Evolutionary conservation across 257 asterid species (phyloP).

Genomic region (Solanum etuberosum): DNA sequence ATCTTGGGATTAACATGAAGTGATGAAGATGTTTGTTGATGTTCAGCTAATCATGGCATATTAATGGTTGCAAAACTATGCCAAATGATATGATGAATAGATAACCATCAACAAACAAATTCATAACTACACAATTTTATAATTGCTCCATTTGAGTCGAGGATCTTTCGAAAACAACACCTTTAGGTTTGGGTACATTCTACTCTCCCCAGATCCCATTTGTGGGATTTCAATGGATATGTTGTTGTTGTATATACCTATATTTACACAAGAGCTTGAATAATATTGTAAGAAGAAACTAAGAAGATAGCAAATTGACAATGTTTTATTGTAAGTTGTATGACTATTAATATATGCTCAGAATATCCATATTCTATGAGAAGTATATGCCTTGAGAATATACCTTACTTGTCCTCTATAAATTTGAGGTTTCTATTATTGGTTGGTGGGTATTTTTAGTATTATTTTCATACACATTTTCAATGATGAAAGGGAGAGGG

Average conservation of each 20-base stretch:
- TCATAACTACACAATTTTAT: not conserved
- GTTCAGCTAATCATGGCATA: not conserved
- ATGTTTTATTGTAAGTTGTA: not conserved
- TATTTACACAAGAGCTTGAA: not conserved
- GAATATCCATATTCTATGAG: not conserved
- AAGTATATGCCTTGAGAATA: not conserved
- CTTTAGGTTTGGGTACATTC: rapidly evolving
- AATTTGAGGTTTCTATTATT: not conserved
- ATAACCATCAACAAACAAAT: not conserved
- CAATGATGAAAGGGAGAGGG: not conserved
- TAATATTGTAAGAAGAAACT: not conserved
- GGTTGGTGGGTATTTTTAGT: not conserved
- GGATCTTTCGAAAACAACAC: no score
- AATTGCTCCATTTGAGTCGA: not conserved
- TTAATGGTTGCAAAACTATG: not conserved
- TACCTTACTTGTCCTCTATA: not conserved
- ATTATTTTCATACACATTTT: not conserved
- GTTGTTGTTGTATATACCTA: no score
- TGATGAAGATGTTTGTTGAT: not conserved
- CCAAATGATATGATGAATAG: not conserved
- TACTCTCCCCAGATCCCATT: rapidly evolving
- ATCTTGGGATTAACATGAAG: not conserved
- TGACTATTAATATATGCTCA: not conserved
- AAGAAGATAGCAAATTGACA: not conserved
- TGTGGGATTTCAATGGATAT: not conserved